A percentile compares a stretch with the other conserved stretches of the same genome.
Evolutionary conservation across 306 rosid species (phyloP).

Genomic region (Cicer pinnatifidum): DNA sequence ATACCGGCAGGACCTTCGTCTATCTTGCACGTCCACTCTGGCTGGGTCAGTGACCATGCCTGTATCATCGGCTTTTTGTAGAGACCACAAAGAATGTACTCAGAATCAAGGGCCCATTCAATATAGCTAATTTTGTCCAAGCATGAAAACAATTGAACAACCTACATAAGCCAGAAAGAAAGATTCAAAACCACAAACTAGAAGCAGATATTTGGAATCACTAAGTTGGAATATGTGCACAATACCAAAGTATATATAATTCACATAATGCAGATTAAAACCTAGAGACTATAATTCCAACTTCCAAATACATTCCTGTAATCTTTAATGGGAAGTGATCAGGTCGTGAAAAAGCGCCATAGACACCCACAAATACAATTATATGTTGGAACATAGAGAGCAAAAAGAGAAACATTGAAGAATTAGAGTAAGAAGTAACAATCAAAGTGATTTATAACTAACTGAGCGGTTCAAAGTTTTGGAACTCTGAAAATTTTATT

Average conservation of each 20-base stretch:
- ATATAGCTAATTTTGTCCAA: slow-evolving; percentile 97
- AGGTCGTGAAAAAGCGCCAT: neutral
- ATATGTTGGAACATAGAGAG: neutral
- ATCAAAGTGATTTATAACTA: too few relatives aligned
- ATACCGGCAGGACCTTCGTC: slow-evolving; percentile 99
- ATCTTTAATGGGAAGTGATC: neutral
- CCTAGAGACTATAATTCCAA: slow-evolving; percentile 19
- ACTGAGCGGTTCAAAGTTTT: too few relatives aligned
- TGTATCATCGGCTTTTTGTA: slow-evolving; percentile 93
- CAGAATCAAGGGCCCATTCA: slow-evolving; percentile 98
- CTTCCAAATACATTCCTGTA: neutral
- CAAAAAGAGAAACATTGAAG: too few relatives aligned
- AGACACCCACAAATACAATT: neutral
- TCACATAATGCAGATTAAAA: slow-evolving; percentile 2
- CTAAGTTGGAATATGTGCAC: slow-evolving; percentile 8
- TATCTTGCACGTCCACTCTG: slow-evolving; percentile 99
- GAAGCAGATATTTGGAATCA: slow-evolving; percentile 1
- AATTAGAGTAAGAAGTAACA: too few relatives aligned
- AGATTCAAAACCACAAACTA: slow-evolving; percentile 30
- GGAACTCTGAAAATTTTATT: too few relatives aligned
- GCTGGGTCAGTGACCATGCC: slow-evolving; percentile 95
- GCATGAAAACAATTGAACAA: slow-evolving; percentile 97
- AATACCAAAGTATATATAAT: slow-evolving; percentile 14
- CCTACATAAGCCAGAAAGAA: slow-evolving; percentile 61
- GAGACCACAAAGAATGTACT: slow-evolving; percentile 95